These are phyloP conservation scores for Talaromyces amestolkiae DNA, from an alignment of 2,329 filamentous ascomycete species.

Conservation along the genomic window DNA sequence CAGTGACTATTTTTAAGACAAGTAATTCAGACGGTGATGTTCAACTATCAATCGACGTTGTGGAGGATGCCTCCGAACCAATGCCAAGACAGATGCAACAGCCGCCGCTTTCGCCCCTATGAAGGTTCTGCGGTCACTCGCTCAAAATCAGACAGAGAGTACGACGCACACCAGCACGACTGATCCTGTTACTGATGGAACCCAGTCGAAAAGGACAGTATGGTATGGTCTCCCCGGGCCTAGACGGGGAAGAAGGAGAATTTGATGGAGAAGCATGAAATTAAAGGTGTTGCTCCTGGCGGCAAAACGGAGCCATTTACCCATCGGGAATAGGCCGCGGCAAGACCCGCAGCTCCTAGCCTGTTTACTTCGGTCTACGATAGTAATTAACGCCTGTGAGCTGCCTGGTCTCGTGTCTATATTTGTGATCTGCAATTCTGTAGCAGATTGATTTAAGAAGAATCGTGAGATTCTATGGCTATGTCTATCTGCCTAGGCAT, in stretches of 20 bases:
- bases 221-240: not conserved
- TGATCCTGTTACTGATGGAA: not conserved
- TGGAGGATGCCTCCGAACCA: not conserved
- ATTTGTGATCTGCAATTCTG: too few species aligned
- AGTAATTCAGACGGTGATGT: not conserved
- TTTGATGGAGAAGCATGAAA: slow-evolving; percentile 6
- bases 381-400: too few species aligned
- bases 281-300: slow-evolving; percentile 16
- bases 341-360: slow-evolving; percentile 13
- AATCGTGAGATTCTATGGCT: not conserved
- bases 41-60: not conserved
- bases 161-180: not conserved
- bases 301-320: slow-evolving; percentile 18
- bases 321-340: slow-evolving; percentile 18
- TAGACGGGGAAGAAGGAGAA: not conserved
- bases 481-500: not conserved
- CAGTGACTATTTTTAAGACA: not conserved
- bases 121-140: not conserved
- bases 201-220: not conserved
- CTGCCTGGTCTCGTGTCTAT: too few species aligned
- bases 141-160: not conserved
- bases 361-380: too few species aligned
- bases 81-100: not conserved
- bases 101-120: not conserved
- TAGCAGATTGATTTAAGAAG: not conserved